Evolutionary conservation across 2,329 filamentous ascomycete species (phyloP), one percentile per base, ranked within the genome.

Genomic region (Ilyonectria robusta): DNA sequence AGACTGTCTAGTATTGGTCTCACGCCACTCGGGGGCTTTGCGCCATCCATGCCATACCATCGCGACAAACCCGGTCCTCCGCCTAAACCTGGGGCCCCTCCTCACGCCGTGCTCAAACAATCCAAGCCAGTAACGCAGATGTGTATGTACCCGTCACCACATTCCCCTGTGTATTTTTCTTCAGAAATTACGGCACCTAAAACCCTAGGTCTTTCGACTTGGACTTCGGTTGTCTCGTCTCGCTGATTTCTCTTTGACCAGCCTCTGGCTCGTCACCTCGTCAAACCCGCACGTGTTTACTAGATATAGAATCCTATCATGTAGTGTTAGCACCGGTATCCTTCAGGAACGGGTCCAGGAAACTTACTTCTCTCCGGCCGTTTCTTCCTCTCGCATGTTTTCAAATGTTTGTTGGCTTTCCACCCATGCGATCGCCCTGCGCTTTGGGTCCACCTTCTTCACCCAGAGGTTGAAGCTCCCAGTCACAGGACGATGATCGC

Each of bases 401-500:
- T 93, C 90, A 80, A 97, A 95, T 69, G 90, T 87, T 71, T 92
- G 86, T 79, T 94, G 90, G 77, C 92, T 93, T 74, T 90, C 87
- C 75, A 93, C 91, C 91, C 92, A 94, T 17, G 89, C 88, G 31
- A 83, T 80, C 1, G 88, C 88, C 69, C 94, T 88, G 77, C 89
- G 87, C 74, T 89, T 87, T 6, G 89, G 86, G 67, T 92, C 88
- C 37, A 98, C 91, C 19, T 89, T 93, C 85, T 98, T 99, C 66
- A 98, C 87, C 59, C 93, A 89, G 60, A 98, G 88, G 77, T 89
- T 90, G 82, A 99, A 97, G 40, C 86, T 85, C 1, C 93, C 96
- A 68, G 92, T 97, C 33, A 99, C 96, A 10, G 96, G 96, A 70
- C 96, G 87, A 81, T 99, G 96, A 78, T 99, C 96, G 35, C 94